These are phyloP conservation scores for Xylariaceae sp. DNA, from an alignment of 2,329 filamentous ascomycete genomes.

Conservation along the genomic window DNA sequence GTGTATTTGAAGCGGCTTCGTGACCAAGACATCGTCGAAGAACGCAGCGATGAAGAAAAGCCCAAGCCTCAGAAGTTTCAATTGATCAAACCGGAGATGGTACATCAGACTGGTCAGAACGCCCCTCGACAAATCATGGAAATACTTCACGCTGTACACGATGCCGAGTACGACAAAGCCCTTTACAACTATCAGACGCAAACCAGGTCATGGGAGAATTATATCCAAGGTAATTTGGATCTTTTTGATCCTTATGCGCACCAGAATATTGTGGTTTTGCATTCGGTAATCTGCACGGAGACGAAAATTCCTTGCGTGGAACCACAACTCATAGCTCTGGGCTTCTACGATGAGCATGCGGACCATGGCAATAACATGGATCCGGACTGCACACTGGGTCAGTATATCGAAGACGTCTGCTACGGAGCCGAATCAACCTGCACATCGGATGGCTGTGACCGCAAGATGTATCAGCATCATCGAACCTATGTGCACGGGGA, in stretches of 20 bases:
- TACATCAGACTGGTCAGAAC: slow-evolving; percentile 73
- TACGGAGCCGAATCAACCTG: slow-evolving; percentile 71
- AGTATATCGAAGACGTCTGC: slow-evolving; percentile 90
- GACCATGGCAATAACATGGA: slow-evolving; percentile 58
- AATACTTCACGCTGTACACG: slow-evolving; percentile 88
- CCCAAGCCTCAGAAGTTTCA: slow-evolving; percentile 69
- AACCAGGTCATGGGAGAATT: slow-evolving; percentile 93
- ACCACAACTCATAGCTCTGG: slow-evolving; percentile 81
- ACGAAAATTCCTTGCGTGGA: slow-evolving; percentile 92
- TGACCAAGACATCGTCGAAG: slow-evolving; percentile 64
- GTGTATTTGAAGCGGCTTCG: slow-evolving; percentile 76
- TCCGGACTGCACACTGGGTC: slow-evolving; percentile 87
- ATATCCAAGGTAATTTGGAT: slow-evolving; percentile 80
- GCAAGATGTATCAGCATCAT: slow-evolving; percentile 86
- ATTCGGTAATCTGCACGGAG: slow-evolving; percentile 87
- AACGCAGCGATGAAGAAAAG: slow-evolving; percentile 55
- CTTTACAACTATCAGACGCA: slow-evolving; percentile 91
- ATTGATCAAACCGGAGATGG: slow-evolving; percentile 92
- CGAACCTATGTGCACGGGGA: slow-evolving; percentile 96
- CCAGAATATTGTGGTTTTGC: slow-evolving; percentile 91
- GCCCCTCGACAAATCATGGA: slow-evolving; percentile 86
- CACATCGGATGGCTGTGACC: slow-evolving; percentile 77
- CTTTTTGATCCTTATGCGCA: slow-evolving; percentile 94
- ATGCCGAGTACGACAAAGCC: slow-evolving; percentile 94
- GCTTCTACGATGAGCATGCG: slow-evolving; percentile 89